A percentile compares a stretch with the other conserved stretches of the same genome.
phyloP scores from a whole-genome alignment of 768 basidiomycete species.

The Hydnum rufescens region DNA sequence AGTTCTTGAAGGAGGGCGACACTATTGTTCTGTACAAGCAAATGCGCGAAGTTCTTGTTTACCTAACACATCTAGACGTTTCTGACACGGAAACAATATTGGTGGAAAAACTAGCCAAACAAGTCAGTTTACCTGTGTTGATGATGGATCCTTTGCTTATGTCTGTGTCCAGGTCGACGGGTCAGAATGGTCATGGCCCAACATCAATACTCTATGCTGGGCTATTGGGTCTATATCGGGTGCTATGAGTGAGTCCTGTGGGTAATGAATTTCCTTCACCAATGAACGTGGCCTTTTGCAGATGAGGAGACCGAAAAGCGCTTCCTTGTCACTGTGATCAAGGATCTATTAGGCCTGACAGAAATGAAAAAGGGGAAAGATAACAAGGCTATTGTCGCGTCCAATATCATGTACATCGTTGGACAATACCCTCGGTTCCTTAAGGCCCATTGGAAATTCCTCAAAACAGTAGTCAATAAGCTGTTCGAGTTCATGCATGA shows the following conservation, averaged over 20 bases:
- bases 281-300: slow-evolving; percentile 16
- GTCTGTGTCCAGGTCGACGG: slow-evolving; percentile 41
- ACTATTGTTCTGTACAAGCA: slow-evolving; percentile 98
- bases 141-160: not conserved
- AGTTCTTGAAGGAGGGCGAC: slow-evolving; percentile 95
- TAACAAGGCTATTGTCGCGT: slow-evolving; percentile 97
- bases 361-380: slow-evolving; percentile 99
- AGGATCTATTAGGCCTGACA: slow-evolving; percentile 89
- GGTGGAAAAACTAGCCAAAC: slow-evolving; percentile 91
- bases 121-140: slow-evolving; percentile 27
- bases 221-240: slow-evolving; percentile 98
- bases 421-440: slow-evolving; percentile 99
- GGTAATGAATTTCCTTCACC: not conserved
- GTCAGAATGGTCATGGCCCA: slow-evolving; percentile 98
- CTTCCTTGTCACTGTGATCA: slow-evolving; percentile 96
- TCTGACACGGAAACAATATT: slow-evolving; percentile 91
- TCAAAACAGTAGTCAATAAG: slow-evolving; percentile 99
- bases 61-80: slow-evolving; percentile 93
- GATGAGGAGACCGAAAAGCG: slow-evolving; percentile 99
- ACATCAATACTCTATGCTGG: slow-evolving; percentile 97
- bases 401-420: slow-evolving; percentile 96
- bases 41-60: slow-evolving; percentile 94
- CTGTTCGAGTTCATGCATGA: slow-evolving; percentile 99
- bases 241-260: slow-evolving; percentile 70
- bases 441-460: slow-evolving; percentile 99